phyloP scores from a whole-genome alignment of 495 filamentous ascomycete species.

The Penicillium paxilli region DNA sequence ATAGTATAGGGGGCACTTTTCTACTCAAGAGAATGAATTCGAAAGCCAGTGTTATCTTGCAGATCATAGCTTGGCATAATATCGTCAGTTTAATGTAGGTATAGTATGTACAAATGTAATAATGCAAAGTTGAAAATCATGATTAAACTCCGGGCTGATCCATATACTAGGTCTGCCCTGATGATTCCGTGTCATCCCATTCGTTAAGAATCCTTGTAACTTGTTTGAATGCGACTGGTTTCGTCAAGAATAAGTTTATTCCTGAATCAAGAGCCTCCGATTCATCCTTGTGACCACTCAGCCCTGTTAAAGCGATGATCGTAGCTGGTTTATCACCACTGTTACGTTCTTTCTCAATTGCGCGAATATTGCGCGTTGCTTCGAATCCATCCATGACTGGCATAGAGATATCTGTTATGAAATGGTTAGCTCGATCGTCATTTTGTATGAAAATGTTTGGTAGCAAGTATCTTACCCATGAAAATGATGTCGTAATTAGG shows the following conservation, averaged over 20 bases:
- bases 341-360: constrained; percentile 49
- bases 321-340: constrained; percentile 32
- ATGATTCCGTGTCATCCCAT: constrained; percentile 27
- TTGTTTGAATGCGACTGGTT: constrained; percentile 58
- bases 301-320: constrained; percentile 69
- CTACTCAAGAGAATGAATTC: too few relatives aligned
- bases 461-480: constrained; percentile 34
- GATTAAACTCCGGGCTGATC: neutral
- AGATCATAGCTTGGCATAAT: too few relatives aligned
- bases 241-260: constrained; percentile 70
- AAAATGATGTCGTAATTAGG: constrained; percentile 52
- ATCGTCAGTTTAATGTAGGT: too few relatives aligned
- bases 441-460: neutral
- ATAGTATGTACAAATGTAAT: too few relatives aligned
- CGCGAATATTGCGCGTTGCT: constrained; percentile 61
- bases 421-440: neutral
- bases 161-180: neutral
- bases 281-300: constrained; percentile 61
- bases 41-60: too few relatives aligned
- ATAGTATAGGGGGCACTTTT: too few relatives aligned
- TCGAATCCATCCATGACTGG: constrained; percentile 73
- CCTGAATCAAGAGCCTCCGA: constrained; percentile 63
- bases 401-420: constrained; percentile 62
- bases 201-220: constrained; percentile 44
- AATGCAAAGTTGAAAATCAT: too few relatives aligned